phyloP scores from a whole-genome alignment of 2,329 filamentous ascomycete genomes.

The Monosporascus sp. region DNA sequence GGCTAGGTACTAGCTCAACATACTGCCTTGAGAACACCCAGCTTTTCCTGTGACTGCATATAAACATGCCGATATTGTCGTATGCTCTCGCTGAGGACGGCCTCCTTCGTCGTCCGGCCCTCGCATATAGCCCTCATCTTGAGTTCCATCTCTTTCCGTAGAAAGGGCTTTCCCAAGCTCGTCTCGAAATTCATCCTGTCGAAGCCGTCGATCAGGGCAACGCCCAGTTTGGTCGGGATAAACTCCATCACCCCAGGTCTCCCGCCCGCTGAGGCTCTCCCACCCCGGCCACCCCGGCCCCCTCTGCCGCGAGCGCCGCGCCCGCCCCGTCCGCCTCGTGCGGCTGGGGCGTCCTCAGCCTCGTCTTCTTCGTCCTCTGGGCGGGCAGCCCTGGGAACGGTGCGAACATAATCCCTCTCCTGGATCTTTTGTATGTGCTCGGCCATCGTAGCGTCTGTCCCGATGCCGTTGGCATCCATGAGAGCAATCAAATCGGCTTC shows the following conservation, averaged over 20 bases:
- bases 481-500: conserved; percentile 92
- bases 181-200: conserved; percentile 90
- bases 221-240: conserved; percentile 84
- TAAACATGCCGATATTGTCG: conserved; percentile 85
- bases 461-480: conserved; percentile 98
- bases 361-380: conserved; percentile 33
- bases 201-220: conserved; percentile 90
- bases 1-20: conserved; percentile 26
- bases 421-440: conserved; percentile 98
- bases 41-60: conserved; percentile 70
- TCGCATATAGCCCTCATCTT: conserved; percentile 97
- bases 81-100: conserved; percentile 77
- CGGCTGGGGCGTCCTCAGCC: conserved; percentile 32
- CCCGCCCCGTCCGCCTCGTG: conserved; percentile 39
- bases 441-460: conserved; percentile 97
- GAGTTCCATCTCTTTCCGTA: conserved; percentile 95
- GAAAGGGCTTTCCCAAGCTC: conserved; percentile 89
- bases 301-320: conserved; percentile 44
- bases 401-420: conserved; percentile 77
- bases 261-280: conserved; percentile 31
- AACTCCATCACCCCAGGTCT: conserved; percentile 69
- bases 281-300: conserved; percentile 36
- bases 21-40: conserved; percentile 61
- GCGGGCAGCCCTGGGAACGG: conserved; percentile 41
- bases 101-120: conserved; percentile 67